phyloP scores from a whole-genome alignment of 2,329 filamentous ascomycete species.

The Pseudopyricularia javanii region DNA sequence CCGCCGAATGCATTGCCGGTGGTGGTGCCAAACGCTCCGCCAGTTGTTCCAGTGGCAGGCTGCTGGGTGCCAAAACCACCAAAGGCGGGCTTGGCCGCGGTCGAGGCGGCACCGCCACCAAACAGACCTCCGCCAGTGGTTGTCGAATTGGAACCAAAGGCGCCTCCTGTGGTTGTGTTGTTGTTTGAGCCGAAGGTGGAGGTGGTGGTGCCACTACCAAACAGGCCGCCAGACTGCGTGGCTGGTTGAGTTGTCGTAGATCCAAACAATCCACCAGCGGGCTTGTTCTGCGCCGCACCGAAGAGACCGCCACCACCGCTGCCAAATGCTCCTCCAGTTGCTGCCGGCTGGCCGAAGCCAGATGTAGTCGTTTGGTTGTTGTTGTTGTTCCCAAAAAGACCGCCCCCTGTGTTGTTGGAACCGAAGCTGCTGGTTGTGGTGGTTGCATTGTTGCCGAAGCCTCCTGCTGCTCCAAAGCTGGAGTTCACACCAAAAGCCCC shows the following conservation, averaged over 20 bases:
- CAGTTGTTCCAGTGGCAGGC: slow-evolving; percentile 11
- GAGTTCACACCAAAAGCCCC: slow-evolving; percentile 66
- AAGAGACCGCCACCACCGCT: slow-evolving; percentile 26
- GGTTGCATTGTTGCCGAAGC: slow-evolving; percentile 29
- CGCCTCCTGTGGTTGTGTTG: slow-evolving; percentile 5
- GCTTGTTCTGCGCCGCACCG: slow-evolving; percentile 15
- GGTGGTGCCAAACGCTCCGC: slow-evolving; percentile 30
- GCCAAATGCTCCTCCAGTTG: slow-evolving; percentile 25
- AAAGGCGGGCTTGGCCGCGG: slow-evolving; percentile 11
- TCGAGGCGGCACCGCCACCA: slow-evolving; percentile 8
- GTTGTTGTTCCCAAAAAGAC: slow-evolving; percentile 23
- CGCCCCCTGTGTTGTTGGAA: slow-evolving; percentile 19
- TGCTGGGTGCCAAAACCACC: slow-evolving; percentile 15
- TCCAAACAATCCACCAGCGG: slow-evolving; percentile 20
- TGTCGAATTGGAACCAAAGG: slow-evolving; percentile 17
- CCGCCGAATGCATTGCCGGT: slow-evolving; percentile 19
- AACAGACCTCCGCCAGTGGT: slow-evolving; percentile 18
- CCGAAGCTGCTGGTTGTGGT: slow-evolving; percentile 35
- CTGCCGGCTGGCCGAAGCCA: slow-evolving; percentile 16
- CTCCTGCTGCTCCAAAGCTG: slow-evolving; percentile 29
- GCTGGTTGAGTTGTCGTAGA: slow-evolving; percentile 19
- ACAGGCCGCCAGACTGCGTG: slow-evolving; percentile 19
- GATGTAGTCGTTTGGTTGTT: slow-evolving; percentile 19
- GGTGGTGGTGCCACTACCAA: slow-evolving; percentile 20
- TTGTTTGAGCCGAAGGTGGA: slow-evolving; percentile 10